phyloP scores from a whole-genome alignment of 805 yeast species.

The Brettanomyces bruxellensis region DNA sequence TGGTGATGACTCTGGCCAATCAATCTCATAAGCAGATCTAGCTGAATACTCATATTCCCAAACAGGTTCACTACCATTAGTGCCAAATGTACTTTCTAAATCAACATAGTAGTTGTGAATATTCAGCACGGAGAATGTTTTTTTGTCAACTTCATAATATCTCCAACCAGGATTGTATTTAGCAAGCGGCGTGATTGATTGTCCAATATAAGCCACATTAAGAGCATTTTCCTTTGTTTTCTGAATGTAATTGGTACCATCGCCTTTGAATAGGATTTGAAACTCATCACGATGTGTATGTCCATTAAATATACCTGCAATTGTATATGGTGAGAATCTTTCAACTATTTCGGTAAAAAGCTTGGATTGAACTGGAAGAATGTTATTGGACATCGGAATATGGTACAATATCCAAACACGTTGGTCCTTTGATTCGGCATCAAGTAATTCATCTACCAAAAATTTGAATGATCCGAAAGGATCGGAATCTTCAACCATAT shows the following conservation, averaged over 20 bases:
- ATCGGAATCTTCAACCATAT: conserved; percentile 41
- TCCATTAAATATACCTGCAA: conserved; percentile 63
- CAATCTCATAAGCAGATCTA: conserved; percentile 44
- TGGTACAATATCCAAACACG: conserved; percentile 71
- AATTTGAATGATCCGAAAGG: conserved; percentile 56
- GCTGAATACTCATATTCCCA: conserved; percentile 63
- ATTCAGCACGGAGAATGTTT: conserved; percentile 53
- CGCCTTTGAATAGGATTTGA: conserved; percentile 40
- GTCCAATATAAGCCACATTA: conserved; percentile 56
- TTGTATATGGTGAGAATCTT: conserved; percentile 59
- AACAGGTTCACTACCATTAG: conserved; percentile 43
- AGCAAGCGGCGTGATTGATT: conserved; percentile 54
- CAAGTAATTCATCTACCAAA: conserved; percentile 51
- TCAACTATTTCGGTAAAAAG: conserved; percentile 49
- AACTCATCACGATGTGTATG: conserved; percentile 67
- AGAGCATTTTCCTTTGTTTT: conserved; percentile 37
- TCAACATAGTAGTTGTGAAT: conserved; percentile 50
- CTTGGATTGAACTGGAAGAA: conserved; percentile 53
- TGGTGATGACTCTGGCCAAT: conserved; percentile 54
- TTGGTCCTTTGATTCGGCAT: conserved; percentile 46
- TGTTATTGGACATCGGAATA: conserved; percentile 53
- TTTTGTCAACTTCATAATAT: conserved; percentile 56
- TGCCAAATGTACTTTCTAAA: conserved; percentile 47
- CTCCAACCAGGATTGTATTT: conserved; percentile 65
- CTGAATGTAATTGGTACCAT: conserved; percentile 26